Evolutionary conservation across 768 basidiomycete genomes (phyloP).

Genomic region (Lactarius tabidus): DNA sequence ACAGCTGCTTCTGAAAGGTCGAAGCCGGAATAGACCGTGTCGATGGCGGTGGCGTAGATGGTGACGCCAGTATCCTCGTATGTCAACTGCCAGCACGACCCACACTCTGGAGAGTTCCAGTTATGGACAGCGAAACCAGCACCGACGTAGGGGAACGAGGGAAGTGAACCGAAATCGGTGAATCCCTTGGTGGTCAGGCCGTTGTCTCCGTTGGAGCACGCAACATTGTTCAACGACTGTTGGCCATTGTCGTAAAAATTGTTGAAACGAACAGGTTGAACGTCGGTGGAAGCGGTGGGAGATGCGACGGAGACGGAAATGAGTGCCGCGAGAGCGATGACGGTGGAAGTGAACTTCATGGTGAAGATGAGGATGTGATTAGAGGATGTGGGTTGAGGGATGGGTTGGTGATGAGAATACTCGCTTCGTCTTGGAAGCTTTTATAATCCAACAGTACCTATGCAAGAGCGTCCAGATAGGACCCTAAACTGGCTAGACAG

Average conservation of each 20-base stretch:
- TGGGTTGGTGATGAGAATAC: background rate
- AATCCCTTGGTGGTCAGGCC: slow-evolving; percentile 26
- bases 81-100: slow-evolving; percentile 26
- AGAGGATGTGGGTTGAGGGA: background rate
- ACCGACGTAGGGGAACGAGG: slow-evolving; percentile 25
- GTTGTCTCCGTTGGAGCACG: slow-evolving; percentile 29
- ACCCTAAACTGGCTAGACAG: background rate
- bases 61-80: slow-evolving; percentile 23
- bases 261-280: slow-evolving; percentile 3
- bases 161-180: slow-evolving; percentile 22
- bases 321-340: background rate
- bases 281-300: too few relatives aligned
- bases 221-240: slow-evolving; percentile 14
- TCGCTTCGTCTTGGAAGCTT: background rate
- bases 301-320: background rate
- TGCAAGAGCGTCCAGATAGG: background rate
- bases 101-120: slow-evolving; percentile 30
- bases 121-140: slow-evolving; percentile 31
- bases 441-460: background rate
- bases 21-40: slow-evolving; percentile 35
- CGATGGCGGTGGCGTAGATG: slow-evolving; percentile 32
- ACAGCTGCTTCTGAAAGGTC: slow-evolving; percentile 50
- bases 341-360: background rate
- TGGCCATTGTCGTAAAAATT: slow-evolving; percentile 12
- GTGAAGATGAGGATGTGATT: background rate